Evolutionary conservation across 208 protist species (phyloP), one percentile per base, ranked within the genome.

Genomic region (Wallacemonas sp.): DNA sequence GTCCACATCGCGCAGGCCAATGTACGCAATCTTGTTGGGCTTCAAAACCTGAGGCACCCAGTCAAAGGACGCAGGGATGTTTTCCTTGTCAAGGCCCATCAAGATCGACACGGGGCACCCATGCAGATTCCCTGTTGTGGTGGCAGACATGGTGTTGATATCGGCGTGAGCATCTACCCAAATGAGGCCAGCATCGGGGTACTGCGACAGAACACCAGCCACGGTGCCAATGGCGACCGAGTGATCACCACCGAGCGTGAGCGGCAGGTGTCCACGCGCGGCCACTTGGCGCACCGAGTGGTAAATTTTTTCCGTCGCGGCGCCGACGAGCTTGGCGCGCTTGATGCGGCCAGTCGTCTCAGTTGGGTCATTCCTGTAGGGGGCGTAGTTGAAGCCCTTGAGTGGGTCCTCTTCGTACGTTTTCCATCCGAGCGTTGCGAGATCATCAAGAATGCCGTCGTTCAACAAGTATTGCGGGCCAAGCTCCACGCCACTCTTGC

Each of bases 121-220:
- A 62, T 93, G 86, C 12, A 93, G 84, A 69, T 93, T 90, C 46
- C 82, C 86, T 19, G 77, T 73, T 56, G 68, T 14, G 49, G 73
- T 80, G 38, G 65, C 47, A 17, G 53, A 66, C 49, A 82, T 79
- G 19, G 83, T 88, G 68, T 93, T 93, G 68, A 93, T 93, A 53
- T 93, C 86, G 4, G 83, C 80, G 45, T 93, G 86, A 12, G 86
- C 86, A 58, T 93, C 86, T 8, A 93, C 77, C 86, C 86, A 93
- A 19, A 93, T 70, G 8, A 93, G 66, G 34, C 82, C 77, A 3
- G 80, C 66, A 44, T 87, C 72, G 41, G 84, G 80, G 49, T 83
- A 53, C 39, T 65, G 59, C 1, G 72, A 62, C n/a, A 85, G 62
- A 21, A 77, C 63, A 17, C 66, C 81, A 8, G 68, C 68, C 19